Evolutionary conservation across 257 asterid genomes (phyloP), one percentile per base, ranked within the genome.

Genomic region (Mentha longifolia): DNA sequence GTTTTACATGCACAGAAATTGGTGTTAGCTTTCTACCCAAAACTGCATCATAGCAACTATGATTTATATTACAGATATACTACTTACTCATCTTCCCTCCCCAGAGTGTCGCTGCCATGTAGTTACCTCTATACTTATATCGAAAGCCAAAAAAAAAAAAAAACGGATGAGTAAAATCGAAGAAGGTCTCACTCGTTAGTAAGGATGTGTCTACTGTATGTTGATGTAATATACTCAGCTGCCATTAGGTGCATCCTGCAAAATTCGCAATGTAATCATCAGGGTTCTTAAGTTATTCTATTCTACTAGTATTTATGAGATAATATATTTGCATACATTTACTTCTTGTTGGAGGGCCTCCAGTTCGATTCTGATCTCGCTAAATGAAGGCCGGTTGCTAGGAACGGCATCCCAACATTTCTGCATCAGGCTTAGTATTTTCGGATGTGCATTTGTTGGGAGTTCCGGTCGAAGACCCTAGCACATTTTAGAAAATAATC

Each of bases 391-490:
- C n/a, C 98, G 87, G 43, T 76, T 67, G 57, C 66, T 65, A 3
- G 97, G 97, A 62, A 54, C 25, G n/a, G 85, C 85, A 16, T 82
- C 87, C 98, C 98, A 94, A 64, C 96, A 86, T 78, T 88, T 87
- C 85, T 85, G 89, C 96, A 94, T 94, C 81, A 94, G 62, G 62
- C 77, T 83, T 63, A 82, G 56, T 71, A 89, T 71, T 83, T 81
- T 89, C 15, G 96, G 97, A 77, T 94, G 87, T 19, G 78, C 80
- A 14, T 79, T 61, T 61, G 68, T 61, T 5, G 98, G 97, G 81
- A 84, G 84, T 51, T 89, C 96, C 2, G 97, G 98, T 59, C 98
- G 92, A 55, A 80, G 96, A 66, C 98, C 98, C 98, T 93, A 74
- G 7, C n/a, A 63, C 59, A 54, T 64, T 33, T 13, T 25, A 49